These are phyloP conservation scores for Paratinospora sagittata DNA, from an alignment of 164 flowering plant species.

Conservation along the genomic window DNA sequence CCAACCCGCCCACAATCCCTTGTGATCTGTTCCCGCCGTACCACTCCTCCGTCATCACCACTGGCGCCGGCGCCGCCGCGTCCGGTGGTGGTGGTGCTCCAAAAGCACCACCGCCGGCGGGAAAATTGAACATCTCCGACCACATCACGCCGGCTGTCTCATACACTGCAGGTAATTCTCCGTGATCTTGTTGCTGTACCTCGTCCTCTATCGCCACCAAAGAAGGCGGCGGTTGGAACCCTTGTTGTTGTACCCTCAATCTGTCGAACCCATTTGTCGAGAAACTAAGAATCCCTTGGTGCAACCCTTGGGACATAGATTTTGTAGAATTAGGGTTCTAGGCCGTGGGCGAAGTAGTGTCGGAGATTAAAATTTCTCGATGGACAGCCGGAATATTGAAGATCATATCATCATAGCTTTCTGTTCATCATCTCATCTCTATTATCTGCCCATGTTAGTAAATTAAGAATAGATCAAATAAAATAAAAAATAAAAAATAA, in stretches of 20 bases:
- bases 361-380: constrained; percentile 7
- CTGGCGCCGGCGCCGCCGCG: constrained; percentile 6
- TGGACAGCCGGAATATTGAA: not conserved
- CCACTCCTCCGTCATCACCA: constrained; percentile 28
- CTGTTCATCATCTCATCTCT: constrained; percentile 24
- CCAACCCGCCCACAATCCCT: constrained; percentile 26
- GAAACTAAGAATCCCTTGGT: constrained; percentile 51
- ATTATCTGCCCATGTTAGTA: not conserved
- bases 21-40: constrained; percentile 27
- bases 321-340: constrained; percentile 22
- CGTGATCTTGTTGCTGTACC: constrained; percentile 35
- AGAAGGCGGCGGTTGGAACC: constrained; percentile 40
- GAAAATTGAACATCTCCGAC: constrained; percentile 86
- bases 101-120: constrained; percentile 11
- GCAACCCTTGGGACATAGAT: constrained; percentile 81
- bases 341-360: not conserved
- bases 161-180: constrained; percentile 37
- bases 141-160: constrained; percentile 61
- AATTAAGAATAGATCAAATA: too few species aligned
- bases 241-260: constrained; percentile 39
- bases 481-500: not conserved
- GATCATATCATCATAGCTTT: constrained; percentile 16
- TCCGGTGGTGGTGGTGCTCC: not conserved
- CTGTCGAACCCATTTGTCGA: constrained; percentile 61
- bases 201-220: constrained; percentile 21